Percentiles rank a stretch among this genome's conserved stretches.
These are phyloP conservation scores for Globisporangium okanoganense DNA, from an alignment of 352 stramenopile genomes.

Conservation along the genomic window DNA sequence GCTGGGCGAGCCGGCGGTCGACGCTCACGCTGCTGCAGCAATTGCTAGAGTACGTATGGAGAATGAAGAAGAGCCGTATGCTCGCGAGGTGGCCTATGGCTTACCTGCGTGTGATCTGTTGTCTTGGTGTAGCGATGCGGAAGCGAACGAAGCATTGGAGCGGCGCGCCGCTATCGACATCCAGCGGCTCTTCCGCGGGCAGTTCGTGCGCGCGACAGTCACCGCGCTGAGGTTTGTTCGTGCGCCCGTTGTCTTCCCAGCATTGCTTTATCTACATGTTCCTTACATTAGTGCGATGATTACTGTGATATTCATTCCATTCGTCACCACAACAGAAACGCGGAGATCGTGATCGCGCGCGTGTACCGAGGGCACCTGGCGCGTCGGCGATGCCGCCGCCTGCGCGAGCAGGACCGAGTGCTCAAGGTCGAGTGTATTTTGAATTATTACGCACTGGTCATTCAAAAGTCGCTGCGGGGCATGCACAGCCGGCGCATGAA, in stretches of 20 bases:
- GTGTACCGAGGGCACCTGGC: slow-evolving; percentile 60
- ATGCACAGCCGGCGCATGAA: slow-evolving; percentile 38
- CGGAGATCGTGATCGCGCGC: slow-evolving; percentile 47
- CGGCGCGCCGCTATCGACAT: slow-evolving; percentile 43
- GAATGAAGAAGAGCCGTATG: not conserved
- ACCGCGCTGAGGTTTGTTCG: slow-evolving; percentile 29
- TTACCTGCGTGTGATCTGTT: not conserved
- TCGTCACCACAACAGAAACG: slow-evolving; percentile 26
- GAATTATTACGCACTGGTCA: slow-evolving; percentile 43
- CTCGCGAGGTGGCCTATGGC: not conserved
- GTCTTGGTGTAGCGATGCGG: slow-evolving; percentile 33
- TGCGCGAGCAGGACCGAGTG: slow-evolving; percentile 16
- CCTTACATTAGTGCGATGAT: too few species aligned
- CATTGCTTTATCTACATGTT: too few species aligned
- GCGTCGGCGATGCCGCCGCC: slow-evolving; percentile 21
- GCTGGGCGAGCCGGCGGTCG: slow-evolving; percentile 40
- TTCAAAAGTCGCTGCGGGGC: slow-evolving; percentile 56
- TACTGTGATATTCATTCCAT: too few species aligned
- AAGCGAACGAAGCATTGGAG: slow-evolving; percentile 36
- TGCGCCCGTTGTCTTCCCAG: too few species aligned
- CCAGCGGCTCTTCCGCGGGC: slow-evolving; percentile 56
- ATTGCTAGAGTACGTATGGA: slow-evolving; percentile 36
- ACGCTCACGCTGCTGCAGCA: slow-evolving; percentile 47
- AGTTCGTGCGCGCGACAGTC: slow-evolving; percentile 42
- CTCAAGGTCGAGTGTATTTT: slow-evolving; percentile 30